Evolutionary conservation across 2,329 filamentous ascomycete genomes (phyloP).

Genomic region (Pestalotiopsis sp.): DNA sequence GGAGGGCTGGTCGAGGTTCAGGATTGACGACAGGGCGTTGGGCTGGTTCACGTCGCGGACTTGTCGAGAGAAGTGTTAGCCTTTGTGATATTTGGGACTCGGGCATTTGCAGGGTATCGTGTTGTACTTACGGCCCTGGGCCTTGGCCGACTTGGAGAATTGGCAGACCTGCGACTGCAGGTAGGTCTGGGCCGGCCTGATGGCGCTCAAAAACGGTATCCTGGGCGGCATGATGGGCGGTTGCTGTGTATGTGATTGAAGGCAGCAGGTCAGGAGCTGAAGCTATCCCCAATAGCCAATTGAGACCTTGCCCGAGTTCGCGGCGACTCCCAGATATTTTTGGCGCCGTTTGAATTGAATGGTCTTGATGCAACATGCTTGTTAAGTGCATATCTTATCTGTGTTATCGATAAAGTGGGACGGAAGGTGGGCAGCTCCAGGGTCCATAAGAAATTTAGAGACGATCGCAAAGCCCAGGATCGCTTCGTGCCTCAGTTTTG

Average conservation of each 20-base stretch:
- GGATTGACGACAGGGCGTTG: slow-evolving; percentile 23
- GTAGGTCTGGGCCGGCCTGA: slow-evolving; percentile 26
- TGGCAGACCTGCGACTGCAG: slow-evolving; percentile 25
- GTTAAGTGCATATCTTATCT: slow-evolving; percentile 3
- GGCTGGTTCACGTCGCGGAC: slow-evolving; percentile 16
- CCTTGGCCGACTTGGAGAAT: slow-evolving; percentile 27
- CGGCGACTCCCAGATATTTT: slow-evolving; percentile 15
- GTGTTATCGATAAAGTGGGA: neutral
- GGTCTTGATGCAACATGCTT: neutral
- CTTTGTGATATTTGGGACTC: neutral
- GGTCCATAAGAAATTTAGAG: neutral
- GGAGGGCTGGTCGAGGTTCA: slow-evolving; percentile 23
- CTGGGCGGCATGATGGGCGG: slow-evolving; percentile 43
- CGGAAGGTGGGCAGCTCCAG: neutral
- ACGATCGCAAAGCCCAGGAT: neutral
- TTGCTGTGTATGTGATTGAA: slow-evolving; percentile 14
- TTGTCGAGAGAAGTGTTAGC: neutral
- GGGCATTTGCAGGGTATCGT: neutral
- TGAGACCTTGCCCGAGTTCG: neutral
- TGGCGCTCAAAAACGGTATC: slow-evolving; percentile 32
- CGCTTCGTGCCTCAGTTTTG: neutral
- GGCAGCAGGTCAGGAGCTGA: slow-evolving; percentile 10
- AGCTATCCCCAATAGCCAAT: slow-evolving; percentile 8
- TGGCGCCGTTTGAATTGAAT: slow-evolving; percentile 9
- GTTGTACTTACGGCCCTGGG: slow-evolving; percentile 25